Conservation (phyloP, 2,329 filamentous ascomycete genomes). For the Penicillium freii region DNA sequence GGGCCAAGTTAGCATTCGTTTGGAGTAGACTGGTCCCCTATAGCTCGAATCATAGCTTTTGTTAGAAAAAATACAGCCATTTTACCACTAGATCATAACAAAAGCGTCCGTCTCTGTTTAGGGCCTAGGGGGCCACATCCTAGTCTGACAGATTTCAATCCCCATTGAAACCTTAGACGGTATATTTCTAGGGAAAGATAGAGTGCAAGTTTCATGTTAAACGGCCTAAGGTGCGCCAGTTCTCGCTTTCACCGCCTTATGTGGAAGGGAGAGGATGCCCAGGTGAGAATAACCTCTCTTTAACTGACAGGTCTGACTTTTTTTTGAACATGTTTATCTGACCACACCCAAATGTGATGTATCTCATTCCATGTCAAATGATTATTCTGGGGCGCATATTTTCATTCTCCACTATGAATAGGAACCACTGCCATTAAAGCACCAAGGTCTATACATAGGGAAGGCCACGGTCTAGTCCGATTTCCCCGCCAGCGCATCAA, state of each 20-base stretch:
- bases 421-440: background rate
- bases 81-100: no score
- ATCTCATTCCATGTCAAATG: conserved; percentile 2
- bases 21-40: background rate
- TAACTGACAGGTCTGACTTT: background rate
- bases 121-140: no score
- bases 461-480: background rate
- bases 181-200: background rate
- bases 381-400: conserved; percentile 12
- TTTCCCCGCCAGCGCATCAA: conserved; percentile 11
- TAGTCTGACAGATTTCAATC: background rate
- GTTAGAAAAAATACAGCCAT: no score
- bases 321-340: background rate
- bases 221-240: background rate
- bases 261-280: background rate
- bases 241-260: background rate
- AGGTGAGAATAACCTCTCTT: background rate
- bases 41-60: background rate
- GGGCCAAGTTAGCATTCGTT: background rate
- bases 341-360: background rate
- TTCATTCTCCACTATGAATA: conserved; percentile 13
- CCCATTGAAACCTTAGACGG: background rate
- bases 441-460: background rate
- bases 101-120: no score
- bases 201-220: background rate